phyloP scores from a whole-genome alignment of 1,284 basidiomycete genomes.

The Takashimella tepidaria region DNA sequence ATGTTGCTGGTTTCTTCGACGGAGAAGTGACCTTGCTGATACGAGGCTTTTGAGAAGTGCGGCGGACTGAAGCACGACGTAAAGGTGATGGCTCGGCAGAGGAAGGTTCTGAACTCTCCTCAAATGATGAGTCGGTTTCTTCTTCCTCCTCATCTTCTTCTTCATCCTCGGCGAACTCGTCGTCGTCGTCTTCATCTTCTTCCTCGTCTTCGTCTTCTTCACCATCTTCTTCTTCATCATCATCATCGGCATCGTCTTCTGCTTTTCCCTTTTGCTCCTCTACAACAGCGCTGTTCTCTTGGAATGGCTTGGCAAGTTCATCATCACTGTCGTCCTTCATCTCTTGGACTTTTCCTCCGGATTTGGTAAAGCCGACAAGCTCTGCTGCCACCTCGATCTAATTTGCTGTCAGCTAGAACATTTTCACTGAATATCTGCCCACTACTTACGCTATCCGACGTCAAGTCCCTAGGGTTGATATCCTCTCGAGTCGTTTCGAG shows the following conservation, averaged over 20 bases:
- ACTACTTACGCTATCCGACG: neutral
- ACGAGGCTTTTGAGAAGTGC: conserved; percentile 1
- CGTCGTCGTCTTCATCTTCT: conserved; percentile 6
- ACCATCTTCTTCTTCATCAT: conserved; percentile 7
- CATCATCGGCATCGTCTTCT: conserved; percentile 2
- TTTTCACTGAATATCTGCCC: no score
- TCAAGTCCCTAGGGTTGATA: neutral
- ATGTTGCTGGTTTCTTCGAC: conserved; percentile 10
- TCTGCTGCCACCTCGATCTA: neutral
- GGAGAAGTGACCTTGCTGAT: neutral
- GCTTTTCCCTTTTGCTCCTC: neutral
- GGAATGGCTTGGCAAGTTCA: neutral
- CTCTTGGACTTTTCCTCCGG: no score
- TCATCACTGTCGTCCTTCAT: neutral
- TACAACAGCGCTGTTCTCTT: neutral
- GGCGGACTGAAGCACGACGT: conserved; percentile 15
- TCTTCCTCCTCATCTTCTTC: conserved; percentile 12
- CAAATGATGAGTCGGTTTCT: conserved; percentile 26
- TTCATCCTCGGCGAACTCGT: conserved; percentile 14
- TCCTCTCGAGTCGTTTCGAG: neutral
- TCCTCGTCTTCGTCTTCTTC: conserved; percentile 4
- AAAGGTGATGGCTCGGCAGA: conserved; percentile 23
- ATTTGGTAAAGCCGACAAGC: neutral
- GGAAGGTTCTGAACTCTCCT: conserved; percentile 6
- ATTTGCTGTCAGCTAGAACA: no score